These are phyloP conservation scores for Coleophoma cylindrospora DNA, from an alignment of 2,329 filamentous ascomycete species.

Conservation along the genomic window DNA sequence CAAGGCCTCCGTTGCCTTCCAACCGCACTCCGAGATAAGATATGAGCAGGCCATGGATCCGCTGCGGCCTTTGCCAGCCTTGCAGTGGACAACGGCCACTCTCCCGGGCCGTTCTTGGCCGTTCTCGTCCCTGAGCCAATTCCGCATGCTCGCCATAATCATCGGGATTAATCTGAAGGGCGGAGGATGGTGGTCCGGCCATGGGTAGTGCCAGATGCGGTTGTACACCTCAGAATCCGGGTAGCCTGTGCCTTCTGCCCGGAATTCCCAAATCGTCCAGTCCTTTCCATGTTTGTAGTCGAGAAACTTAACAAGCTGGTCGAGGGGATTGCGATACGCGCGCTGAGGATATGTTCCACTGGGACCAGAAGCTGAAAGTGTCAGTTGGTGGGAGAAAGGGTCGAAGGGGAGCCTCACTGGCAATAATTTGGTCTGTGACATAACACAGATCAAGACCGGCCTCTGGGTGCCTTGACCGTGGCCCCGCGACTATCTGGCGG, in stretches of 20 bases:
- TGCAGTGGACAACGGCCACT: slow-evolving; percentile 92
- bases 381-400: neutral
- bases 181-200: slow-evolving; percentile 95
- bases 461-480: slow-evolving; percentile 77
- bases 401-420: neutral
- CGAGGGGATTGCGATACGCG: slow-evolving; percentile 89
- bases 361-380: slow-evolving; percentile 66
- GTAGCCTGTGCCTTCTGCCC: slow-evolving; percentile 93
- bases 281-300: slow-evolving; percentile 76
- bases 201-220: slow-evolving; percentile 86
- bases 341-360: slow-evolving; percentile 84
- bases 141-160: slow-evolving; percentile 88
- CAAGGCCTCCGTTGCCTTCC: slow-evolving; percentile 59
- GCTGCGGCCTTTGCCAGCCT: slow-evolving; percentile 91
- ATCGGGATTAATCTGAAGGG: slow-evolving; percentile 84
- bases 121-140: slow-evolving; percentile 60
- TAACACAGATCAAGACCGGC: slow-evolving; percentile 93
- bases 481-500: slow-evolving; percentile 86
- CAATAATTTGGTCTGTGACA: slow-evolving; percentile 73
- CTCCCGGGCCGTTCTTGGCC: slow-evolving; percentile 33
- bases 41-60: slow-evolving; percentile 87
- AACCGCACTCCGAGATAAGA: slow-evolving; percentile 80
- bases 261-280: slow-evolving; percentile 98
- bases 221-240: slow-evolving; percentile 84
- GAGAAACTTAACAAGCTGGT: slow-evolving; percentile 81